These are phyloP conservation scores for Ogataea polymorpha DNA, from an alignment of 805 yeast species.

Conservation along the genomic window DNA sequence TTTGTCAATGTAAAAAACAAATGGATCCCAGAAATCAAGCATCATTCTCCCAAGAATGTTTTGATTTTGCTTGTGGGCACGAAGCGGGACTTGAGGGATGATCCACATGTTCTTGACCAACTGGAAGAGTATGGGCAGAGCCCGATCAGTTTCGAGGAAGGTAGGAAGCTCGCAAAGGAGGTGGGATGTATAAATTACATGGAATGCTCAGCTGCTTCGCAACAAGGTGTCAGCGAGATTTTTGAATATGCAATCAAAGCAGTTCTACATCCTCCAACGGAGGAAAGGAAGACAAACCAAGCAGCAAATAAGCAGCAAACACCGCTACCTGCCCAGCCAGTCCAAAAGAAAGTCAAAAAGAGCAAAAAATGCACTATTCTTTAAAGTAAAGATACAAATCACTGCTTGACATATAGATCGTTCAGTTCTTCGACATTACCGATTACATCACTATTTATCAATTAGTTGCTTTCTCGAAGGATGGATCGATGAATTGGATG, in stretches of 20 bases:
- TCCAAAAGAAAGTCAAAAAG: constrained; percentile 35
- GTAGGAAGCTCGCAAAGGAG: constrained; percentile 62
- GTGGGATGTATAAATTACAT: constrained; percentile 70
- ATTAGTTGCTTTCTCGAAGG: constrained; percentile 64
- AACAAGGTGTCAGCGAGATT: constrained; percentile 78
- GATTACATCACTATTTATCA: constrained; percentile 17
- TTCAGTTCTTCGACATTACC: too few relatives aligned
- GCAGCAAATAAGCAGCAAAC: background rate
- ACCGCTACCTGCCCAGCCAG: constrained; percentile 4
- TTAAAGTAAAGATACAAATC: constrained; percentile 30
- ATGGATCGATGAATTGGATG: constrained; percentile 39
- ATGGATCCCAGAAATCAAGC: constrained; percentile 84
- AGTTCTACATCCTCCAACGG: constrained; percentile 53
- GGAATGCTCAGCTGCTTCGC: constrained; percentile 91
- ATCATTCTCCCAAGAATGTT: constrained; percentile 72
- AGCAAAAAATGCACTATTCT: constrained; percentile 48
- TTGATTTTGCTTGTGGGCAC: constrained; percentile 80
- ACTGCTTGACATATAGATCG: too few relatives aligned
- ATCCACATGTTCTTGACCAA: constrained; percentile 68
- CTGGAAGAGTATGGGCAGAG: constrained; percentile 57
- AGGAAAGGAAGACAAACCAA: constrained; percentile 3
- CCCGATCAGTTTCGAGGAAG: constrained; percentile 64
- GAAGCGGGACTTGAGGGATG: constrained; percentile 83
- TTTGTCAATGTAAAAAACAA: constrained; percentile 77
- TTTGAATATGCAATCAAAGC: constrained; percentile 79